phyloP scores from a whole-genome alignment of 2,329 filamentous ascomycete genomes.

The Aspergillus piperis region DNA sequence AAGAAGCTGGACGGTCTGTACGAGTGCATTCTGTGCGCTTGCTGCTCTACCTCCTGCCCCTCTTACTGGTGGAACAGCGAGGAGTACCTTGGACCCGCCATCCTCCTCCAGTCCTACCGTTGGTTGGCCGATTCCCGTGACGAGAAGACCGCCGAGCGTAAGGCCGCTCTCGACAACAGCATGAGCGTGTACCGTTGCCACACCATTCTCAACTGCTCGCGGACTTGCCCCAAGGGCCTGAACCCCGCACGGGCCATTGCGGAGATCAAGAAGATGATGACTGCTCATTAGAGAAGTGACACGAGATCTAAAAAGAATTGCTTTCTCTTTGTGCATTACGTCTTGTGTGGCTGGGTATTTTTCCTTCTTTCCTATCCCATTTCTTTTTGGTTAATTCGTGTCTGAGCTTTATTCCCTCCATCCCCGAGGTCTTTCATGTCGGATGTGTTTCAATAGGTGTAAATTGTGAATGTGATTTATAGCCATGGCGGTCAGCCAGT shows the following conservation, averaged over 20 bases:
- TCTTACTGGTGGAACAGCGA: conserved; percentile 99
- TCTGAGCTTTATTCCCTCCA: conserved; percentile 27
- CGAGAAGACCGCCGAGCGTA: conserved; percentile 82
- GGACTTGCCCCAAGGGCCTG: conserved; percentile 96
- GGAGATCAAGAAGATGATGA: conserved; percentile 98
- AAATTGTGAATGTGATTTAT: conserved; percentile 28
- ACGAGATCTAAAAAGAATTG: conserved; percentile 15
- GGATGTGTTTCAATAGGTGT: conserved; percentile 33
- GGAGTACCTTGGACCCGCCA: conserved; percentile 95
- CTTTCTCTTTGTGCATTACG: conserved; percentile 15
- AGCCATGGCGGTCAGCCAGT: conserved; percentile 11
- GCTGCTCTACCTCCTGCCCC: conserved; percentile 98
- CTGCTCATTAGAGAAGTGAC: conserved; percentile 40
- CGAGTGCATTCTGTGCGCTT: conserved; percentile 98
- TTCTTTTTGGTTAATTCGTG: conserved; percentile 10
- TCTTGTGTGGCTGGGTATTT: conserved; percentile 8
- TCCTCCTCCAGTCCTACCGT: conserved; percentile 95
- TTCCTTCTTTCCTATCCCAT: conserved; percentile 3
- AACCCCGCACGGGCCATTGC: conserved; percentile 95
- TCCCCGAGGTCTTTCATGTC: conserved; percentile 24
- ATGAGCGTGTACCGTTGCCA: conserved; percentile 99
- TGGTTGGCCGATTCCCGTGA: conserved; percentile 96
- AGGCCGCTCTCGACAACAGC: conserved; percentile 91
- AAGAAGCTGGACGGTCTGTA: conserved; percentile 97
- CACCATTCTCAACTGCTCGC: conserved; percentile 98